Percentiles rank a stretch among this genome's conserved stretches.
Evolutionary conservation across 768 basidiomycete species (phyloP).

Genomic region (Pleurotus pulmonarius): DNA sequence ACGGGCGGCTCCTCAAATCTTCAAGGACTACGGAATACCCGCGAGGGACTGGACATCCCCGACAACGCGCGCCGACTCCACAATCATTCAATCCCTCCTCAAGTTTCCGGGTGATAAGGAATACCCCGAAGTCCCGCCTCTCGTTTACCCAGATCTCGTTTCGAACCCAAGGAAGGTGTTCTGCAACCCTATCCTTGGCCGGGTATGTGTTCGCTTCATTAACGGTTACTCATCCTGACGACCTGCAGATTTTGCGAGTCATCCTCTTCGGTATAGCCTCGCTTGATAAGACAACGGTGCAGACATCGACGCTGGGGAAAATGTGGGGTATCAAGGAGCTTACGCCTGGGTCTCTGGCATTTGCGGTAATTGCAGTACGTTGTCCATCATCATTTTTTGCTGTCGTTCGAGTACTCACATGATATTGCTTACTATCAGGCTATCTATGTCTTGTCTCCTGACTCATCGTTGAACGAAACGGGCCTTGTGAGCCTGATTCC

Average conservation of each 20-base stretch:
- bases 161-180: not conserved
- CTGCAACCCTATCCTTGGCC: not conserved
- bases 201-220: not conserved
- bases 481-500: not conserved
- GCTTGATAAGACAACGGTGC: not conserved
- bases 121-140: not conserved
- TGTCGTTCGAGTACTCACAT: not conserved
- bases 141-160: not conserved
- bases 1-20: too few relatives aligned
- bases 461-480: not conserved
- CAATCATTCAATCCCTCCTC: not conserved
- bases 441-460: not conserved
- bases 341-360: not conserved
- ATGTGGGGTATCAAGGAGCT: not conserved
- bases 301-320: not conserved
- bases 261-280: not conserved
- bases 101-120: not conserved
- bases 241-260: not conserved
- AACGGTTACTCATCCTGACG: not conserved
- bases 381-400: not conserved
- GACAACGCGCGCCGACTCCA: not conserved
- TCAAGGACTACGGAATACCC: too few relatives aligned
- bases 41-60: not conserved
- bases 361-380: not conserved
- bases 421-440: not conserved